Base-by-base conservation (phyloP, 768 basidiomycete species). In the Lactarius vividus region DNA sequence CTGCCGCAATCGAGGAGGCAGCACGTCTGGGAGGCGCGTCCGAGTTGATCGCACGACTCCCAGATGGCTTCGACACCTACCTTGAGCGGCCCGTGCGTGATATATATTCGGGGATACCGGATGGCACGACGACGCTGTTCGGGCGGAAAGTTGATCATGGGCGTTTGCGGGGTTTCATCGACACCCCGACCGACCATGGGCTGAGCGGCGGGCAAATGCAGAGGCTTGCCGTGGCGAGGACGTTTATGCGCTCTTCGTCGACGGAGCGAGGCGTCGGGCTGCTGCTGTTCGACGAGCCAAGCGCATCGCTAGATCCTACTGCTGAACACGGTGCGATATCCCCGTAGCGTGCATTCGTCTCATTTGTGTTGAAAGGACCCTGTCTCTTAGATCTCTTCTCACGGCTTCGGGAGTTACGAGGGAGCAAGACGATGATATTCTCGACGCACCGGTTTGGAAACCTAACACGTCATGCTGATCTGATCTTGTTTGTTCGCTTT, bases 391-490 rank as follows among this genome's bases (percentile, higher is more conserved):
- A 92, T 73, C 77, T 92, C 7, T 93, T 93, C 61, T 84, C 88
- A 67, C 81, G 90, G 35, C 77, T 92, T 37, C 83, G 88, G 26
- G 76, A 80, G 8, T 72, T 93, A 28, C 81, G 89, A 60, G 89
- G 88, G 13, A 87, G 82, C 74, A 92, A 92, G 75, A 92, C 91
- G 2, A 92, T 92, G 91, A 75, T 92, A 29, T 92, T 91, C 73
- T 91, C 89, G 1, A 88, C 88, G 0, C 91, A 89, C 75, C 79
- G 87, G 1, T 83, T 80, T 71, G 89, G 89, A 13, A 89, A 85
- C 64, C 78, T 90, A 15, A 91, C 89, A 0, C 79, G 88, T 8
- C 82, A 88, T 69, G 88, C 66, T 23, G 66, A 67, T 55, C 40
- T 67, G 52, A 67, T 67, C 28, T 63, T 67, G 66, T 67, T n/a